Evolutionary conservation across 192 early-diverging fungal genomes (phyloP), one percentile per base, ranked within the genome.

Genomic region (Coemansia sp.): DNA sequence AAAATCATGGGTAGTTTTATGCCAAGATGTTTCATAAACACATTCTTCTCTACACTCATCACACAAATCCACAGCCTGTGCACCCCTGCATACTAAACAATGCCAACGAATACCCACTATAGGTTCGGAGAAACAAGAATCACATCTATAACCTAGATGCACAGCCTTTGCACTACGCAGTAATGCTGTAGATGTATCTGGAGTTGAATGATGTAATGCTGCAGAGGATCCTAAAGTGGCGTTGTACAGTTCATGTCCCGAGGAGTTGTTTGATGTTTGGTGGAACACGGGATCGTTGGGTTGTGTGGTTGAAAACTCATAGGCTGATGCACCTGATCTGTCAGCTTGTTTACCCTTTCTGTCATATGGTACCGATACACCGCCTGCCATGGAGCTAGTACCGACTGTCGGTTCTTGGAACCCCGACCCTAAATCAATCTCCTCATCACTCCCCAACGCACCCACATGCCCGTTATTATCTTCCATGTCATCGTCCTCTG

Each of bases 51-150:
- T 78, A 33, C 87, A 89, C 26, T 78, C 76, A 24, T 83, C 82
- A 50, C 87, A 89, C 35, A 89, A 38, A 64, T 87, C 87, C 14
- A 85, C 81, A 27, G 82, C 70, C 47, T 81, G 80, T 13, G 75
- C 72, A 6, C 76, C 72, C 20, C 78, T 78, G 55, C 87, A 89
- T 19, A 81, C 73, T 27, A 69, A 56, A 38, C 87, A 89, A 38
- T 83, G 81, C 61, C 85, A 86, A 3, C 83, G 79, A 15, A 80
- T 67, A 15, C 87, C 87, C 13, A 89, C 65, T 43, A 89, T 87
- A 4, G 87, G 87, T 42, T 89, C 87, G 9, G 81, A 73, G 17
- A 79, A 72, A 58, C 87, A 89, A 15, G 78, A 67, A 67, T 87
- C 83, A 60, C 87, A 89, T 66, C 85, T 64, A 50, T 61, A 60